These are phyloP conservation scores for Microdochium nivale DNA, from an alignment of 2,329 filamentous ascomycete genomes.

Conservation along the genomic window DNA sequence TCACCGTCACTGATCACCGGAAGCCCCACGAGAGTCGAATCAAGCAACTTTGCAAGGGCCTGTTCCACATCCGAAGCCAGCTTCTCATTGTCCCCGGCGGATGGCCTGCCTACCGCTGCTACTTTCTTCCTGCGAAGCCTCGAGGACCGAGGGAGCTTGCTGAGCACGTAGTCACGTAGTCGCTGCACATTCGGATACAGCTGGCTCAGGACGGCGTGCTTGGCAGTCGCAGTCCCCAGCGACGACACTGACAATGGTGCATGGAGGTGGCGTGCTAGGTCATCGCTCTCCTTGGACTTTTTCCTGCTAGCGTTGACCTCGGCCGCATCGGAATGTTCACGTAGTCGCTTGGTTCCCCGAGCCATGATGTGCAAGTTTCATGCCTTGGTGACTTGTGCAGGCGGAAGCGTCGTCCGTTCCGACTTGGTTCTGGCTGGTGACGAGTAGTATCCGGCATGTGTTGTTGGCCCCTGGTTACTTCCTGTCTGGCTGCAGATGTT, in stretches of 20 bases:
- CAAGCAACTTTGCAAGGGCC: conserved; percentile 51
- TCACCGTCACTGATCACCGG: neutral
- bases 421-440: too few species aligned
- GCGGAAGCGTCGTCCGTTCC: too few species aligned
- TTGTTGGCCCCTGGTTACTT: too few species aligned
- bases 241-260: neutral
- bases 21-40: conserved; percentile 57
- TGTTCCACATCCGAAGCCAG: conserved; percentile 23
- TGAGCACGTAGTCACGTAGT: conserved; percentile 62
- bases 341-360: too few species aligned
- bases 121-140: conserved; percentile 53
- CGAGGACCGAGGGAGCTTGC: conserved; percentile 57
- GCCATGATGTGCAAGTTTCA: too few species aligned
- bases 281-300: too few species aligned
- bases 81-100: conserved; percentile 5
- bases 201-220: conserved; percentile 56
- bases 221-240: conserved; percentile 11
- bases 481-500: too few species aligned
- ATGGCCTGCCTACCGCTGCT: conserved; percentile 28
- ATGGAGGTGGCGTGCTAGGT: too few species aligned
- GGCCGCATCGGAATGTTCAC: too few species aligned
- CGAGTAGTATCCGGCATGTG: too few species aligned
- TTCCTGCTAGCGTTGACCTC: too few species aligned
- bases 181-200: conserved; percentile 60
- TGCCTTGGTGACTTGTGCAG: too few species aligned